Evolutionary conservation across 208 protist species (phyloP).

Genomic region (Trypanosoma rangeli): DNA sequence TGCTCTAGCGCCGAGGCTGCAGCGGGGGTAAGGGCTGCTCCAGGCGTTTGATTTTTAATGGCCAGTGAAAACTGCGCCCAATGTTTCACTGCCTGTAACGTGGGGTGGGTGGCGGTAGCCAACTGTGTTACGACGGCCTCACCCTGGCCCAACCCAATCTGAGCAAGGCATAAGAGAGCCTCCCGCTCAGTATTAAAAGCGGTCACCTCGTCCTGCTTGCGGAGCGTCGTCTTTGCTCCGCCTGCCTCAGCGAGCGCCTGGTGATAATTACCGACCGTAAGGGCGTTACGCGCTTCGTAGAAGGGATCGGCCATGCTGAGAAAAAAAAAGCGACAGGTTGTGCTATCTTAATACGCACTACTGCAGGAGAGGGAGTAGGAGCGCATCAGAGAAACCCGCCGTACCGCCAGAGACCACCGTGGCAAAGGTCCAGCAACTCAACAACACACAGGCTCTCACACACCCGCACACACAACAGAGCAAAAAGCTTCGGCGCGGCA

Average conservation of each 20-base stretch:
- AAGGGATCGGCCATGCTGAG: conserved; percentile 72
- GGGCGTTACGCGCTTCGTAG: conserved; percentile 82
- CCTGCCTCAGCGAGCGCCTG: conserved; percentile 75
- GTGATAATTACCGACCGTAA: conserved; percentile 87
- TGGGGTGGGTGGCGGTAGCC: conserved; percentile 43
- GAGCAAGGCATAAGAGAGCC: conserved; percentile 55
- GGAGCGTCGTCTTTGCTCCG: conserved; percentile 32
- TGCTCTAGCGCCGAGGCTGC: conserved; percentile 22
- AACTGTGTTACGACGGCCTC: conserved; percentile 68
- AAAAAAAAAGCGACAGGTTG: background rate
- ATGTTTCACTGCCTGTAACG: conserved; percentile 47
- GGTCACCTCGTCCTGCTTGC: conserved; percentile 49
- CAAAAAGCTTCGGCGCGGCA: background rate
- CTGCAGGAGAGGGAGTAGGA: background rate
- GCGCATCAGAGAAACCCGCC: no score
- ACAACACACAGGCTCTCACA: no score
- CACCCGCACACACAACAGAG: no score
- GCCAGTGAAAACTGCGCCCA: conserved; percentile 56
- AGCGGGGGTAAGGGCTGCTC: conserved; percentile 7
- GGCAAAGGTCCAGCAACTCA: no score
- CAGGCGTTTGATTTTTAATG: conserved; percentile 12
- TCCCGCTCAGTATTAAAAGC: conserved; percentile 74
- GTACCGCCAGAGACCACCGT: no score
- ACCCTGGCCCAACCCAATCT: conserved; percentile 76
- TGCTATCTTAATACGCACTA: background rate